Conservation (phyloP, 306 rosid species). For the Prunus davidiana region DNA sequence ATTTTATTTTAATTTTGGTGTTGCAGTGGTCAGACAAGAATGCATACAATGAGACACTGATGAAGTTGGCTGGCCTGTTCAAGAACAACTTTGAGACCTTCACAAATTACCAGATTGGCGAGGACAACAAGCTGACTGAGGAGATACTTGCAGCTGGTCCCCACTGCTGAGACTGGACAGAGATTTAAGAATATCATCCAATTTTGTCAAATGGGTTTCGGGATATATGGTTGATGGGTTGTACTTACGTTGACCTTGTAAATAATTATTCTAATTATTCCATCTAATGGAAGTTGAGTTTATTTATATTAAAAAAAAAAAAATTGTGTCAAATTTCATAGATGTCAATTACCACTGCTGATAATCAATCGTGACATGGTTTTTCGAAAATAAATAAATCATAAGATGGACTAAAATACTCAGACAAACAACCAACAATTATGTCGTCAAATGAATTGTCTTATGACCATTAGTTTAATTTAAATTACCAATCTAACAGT, state of each 20-base stretch:
- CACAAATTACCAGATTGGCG: slow-evolving; percentile 58
- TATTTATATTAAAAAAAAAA: not conserved
- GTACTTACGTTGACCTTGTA: not conserved
- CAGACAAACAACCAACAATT: not conserved
- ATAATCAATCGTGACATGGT: too few species aligned
- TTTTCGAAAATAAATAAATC: too few species aligned
- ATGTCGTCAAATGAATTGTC: not conserved
- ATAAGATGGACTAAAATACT: not conserved
- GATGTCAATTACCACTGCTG: too few species aligned
- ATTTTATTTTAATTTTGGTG: not conserved
- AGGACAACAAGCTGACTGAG: slow-evolving; percentile 49
- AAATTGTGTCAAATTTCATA: not conserved
- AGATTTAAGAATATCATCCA: not conserved
- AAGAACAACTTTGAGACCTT: slow-evolving; percentile 69
- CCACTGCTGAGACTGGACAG: not conserved
- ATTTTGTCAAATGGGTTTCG: not conserved
- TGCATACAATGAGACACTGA: slow-evolving; percentile 50
- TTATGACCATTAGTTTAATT: not conserved
- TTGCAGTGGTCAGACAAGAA: slow-evolving; percentile 71
- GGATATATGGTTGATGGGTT: not conserved
- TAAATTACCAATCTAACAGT: not conserved
- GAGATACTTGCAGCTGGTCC: slow-evolving; percentile 87
- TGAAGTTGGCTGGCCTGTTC: slow-evolving; percentile 67
- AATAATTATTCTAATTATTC: not conserved
- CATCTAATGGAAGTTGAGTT: not conserved